Conservation (phyloP, 2,329 filamentous ascomycete species). For the Colletotrichum higginsianum region DNA sequence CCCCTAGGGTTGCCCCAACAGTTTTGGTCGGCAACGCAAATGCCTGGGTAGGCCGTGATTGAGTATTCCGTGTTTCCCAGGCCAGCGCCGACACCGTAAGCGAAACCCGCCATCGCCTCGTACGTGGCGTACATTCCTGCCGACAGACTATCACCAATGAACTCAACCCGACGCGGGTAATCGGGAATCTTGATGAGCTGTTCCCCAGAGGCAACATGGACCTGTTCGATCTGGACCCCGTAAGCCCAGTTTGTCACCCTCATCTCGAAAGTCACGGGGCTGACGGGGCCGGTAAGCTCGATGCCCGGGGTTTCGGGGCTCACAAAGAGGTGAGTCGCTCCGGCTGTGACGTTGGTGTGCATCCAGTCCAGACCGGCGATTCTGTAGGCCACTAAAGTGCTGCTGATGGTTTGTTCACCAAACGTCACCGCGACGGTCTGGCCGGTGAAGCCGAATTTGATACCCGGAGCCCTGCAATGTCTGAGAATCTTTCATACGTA, state of each 20-base stretch:
- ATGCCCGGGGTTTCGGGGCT: conserved; percentile 60
- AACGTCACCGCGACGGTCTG: conserved; percentile 68
- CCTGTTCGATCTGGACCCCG: conserved; percentile 68
- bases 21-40: conserved; percentile 68
- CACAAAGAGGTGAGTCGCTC: conserved; percentile 70
- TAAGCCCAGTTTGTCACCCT: conserved; percentile 74
- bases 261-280: conserved; percentile 67
- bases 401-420: conserved; percentile 64
- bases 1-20: conserved; percentile 69
- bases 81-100: conserved; percentile 69
- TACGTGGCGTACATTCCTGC: conserved; percentile 72
- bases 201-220: conserved; percentile 63
- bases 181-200: conserved; percentile 60
- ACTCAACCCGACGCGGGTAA: conserved; percentile 55
- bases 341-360: conserved; percentile 72
- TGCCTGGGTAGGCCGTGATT: conserved; percentile 71
- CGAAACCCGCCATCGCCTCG: conserved; percentile 70
- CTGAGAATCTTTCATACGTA: conserved; percentile 18
- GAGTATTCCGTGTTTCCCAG: conserved; percentile 72
- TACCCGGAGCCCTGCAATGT: conserved; percentile 61
- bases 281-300: conserved; percentile 58
- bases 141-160: conserved; percentile 65
- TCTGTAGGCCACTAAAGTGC: conserved; percentile 70
- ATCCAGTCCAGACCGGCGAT: conserved; percentile 72
- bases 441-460: conserved; percentile 70